Evolutionary conservation across 768 basidiomycete genomes (phyloP).

Genomic region (Termitomyces sp.): DNA sequence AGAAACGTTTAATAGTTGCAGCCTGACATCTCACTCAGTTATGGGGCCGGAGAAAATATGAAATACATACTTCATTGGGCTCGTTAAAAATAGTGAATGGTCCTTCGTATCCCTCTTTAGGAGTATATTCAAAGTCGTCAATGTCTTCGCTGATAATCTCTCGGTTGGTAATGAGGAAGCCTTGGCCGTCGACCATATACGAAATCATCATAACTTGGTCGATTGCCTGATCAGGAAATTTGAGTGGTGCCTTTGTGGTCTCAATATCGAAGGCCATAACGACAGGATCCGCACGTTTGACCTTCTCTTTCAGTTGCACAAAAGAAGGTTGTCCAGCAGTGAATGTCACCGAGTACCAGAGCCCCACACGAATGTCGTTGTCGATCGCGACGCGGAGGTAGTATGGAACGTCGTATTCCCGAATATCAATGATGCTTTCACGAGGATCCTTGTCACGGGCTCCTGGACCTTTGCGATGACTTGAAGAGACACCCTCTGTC

Average conservation of each 20-base stretch:
- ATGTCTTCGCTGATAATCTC: constrained; percentile 98
- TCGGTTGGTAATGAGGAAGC: constrained; percentile 95
- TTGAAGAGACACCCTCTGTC: constrained; percentile 37
- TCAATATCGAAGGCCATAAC: constrained; percentile 99
- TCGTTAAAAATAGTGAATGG: constrained; percentile 97
- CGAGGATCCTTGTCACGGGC: constrained; percentile 74
- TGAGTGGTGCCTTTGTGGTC: constrained; percentile 98
- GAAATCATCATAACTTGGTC: constrained; percentile 99
- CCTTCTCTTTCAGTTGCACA: constrained; percentile 69
- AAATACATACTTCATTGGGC: constrained; percentile 71
- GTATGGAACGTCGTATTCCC: constrained; percentile 97
- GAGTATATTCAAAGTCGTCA: constrained; percentile 98
- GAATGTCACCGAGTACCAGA: constrained; percentile 95
- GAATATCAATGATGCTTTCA: constrained; percentile 89
- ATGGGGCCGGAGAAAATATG: background rate
- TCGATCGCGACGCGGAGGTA: constrained; percentile 99
- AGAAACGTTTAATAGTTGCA: constrained; percentile 81
- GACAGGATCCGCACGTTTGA: constrained; percentile 98
- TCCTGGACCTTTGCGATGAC: constrained; percentile 26
- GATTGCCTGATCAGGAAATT: constrained; percentile 92
- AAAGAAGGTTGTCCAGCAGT: constrained; percentile 77
- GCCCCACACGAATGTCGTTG: constrained; percentile 93
- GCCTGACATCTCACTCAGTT: constrained; percentile 42
- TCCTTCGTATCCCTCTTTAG: constrained; percentile 96
- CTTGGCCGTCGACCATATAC: constrained; percentile 98